Conservation (phyloP, 2,329 filamentous ascomycete species). For the Aspergillus pseudotamarii region DNA sequence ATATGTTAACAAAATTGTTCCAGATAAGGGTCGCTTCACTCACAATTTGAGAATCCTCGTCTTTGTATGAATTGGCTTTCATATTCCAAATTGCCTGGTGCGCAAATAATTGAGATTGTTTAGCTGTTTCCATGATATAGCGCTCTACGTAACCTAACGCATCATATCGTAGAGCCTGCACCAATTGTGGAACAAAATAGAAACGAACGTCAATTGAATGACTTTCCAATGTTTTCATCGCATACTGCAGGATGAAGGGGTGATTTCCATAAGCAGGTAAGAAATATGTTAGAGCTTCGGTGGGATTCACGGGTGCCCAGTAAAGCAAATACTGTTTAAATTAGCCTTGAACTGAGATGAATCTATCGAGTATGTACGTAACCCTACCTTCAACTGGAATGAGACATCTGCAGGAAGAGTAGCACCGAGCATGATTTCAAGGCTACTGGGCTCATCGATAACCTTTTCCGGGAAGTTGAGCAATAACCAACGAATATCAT, state of each 20-base stretch:
- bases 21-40: conserved; percentile 34
- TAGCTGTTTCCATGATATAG: conserved; percentile 95
- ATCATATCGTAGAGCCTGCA: conserved; percentile 93
- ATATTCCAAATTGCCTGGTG: conserved; percentile 99
- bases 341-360: conserved; percentile 9
- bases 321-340: conserved; percentile 75
- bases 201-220: conserved; percentile 97
- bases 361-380: background rate
- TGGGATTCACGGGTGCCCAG: conserved; percentile 90
- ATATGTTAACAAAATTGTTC: conserved; percentile 13
- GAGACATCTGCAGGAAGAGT: conserved; percentile 77
- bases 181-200: conserved; percentile 98
- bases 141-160: conserved; percentile 90
- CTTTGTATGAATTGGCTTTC: conserved; percentile 98
- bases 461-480: conserved; percentile 83
- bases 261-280: conserved; percentile 88
- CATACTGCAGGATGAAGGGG: conserved; percentile 92
- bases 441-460: conserved; percentile 75
- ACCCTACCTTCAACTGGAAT: conserved; percentile 75
- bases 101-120: conserved; percentile 96
- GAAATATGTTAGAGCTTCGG: conserved; percentile 92
- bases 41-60: conserved; percentile 85
- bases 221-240: conserved; percentile 90
- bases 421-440: conserved; percentile 79
- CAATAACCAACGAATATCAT: conserved; percentile 77